Percentiles rank a stretch among this genome's conserved stretches.
Evolutionary conservation across 139 green algal genomes (phyloP).

Genomic region (Picochlorum sp.): DNA sequence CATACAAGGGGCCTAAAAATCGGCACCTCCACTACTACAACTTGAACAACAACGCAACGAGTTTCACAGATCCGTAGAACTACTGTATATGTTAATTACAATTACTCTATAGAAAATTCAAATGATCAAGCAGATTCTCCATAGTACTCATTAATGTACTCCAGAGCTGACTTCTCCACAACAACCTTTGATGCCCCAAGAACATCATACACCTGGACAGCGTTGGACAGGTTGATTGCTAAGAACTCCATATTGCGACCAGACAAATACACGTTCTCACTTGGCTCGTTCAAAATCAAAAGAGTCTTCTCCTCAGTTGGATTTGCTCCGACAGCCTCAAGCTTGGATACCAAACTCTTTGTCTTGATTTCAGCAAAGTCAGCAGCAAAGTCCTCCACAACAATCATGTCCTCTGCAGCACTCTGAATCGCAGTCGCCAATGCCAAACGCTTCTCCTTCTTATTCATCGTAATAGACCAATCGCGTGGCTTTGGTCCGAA

Average conservation of each 20-base stretch:
- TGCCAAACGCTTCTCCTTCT: slow-evolving; percentile 93
- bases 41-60: too few relatives aligned
- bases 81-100: too few relatives aligned
- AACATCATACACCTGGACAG: slow-evolving; percentile 79
- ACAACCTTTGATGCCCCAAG: slow-evolving; percentile 87
- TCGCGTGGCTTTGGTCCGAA: slow-evolving; percentile 98
- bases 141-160: slow-evolving; percentile 44
- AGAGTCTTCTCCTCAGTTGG: slow-evolving; percentile 40
- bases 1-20: too few relatives aligned
- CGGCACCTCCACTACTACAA: too few relatives aligned
- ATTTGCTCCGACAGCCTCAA: slow-evolving; percentile 55
- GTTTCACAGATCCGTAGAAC: too few relatives aligned
- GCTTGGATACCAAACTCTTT: slow-evolving; percentile 60
- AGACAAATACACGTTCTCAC: slow-evolving; percentile 47
- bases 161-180: slow-evolving; percentile 70
- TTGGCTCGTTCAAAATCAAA: slow-evolving; percentile 35
- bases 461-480: slow-evolving; percentile 98
- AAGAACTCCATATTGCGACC: slow-evolving; percentile 61
- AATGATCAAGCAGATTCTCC: slow-evolving; percentile 1
- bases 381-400: slow-evolving; percentile 62
- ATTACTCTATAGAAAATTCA: too few relatives aligned
- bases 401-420: slow-evolving; percentile 73
- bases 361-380: slow-evolving; percentile 61
- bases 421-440: slow-evolving; percentile 87
- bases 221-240: slow-evolving; percentile 41